Evolutionary conservation across 257 asterid genomes (phyloP).

Genomic region (Datura wrightii): DNA sequence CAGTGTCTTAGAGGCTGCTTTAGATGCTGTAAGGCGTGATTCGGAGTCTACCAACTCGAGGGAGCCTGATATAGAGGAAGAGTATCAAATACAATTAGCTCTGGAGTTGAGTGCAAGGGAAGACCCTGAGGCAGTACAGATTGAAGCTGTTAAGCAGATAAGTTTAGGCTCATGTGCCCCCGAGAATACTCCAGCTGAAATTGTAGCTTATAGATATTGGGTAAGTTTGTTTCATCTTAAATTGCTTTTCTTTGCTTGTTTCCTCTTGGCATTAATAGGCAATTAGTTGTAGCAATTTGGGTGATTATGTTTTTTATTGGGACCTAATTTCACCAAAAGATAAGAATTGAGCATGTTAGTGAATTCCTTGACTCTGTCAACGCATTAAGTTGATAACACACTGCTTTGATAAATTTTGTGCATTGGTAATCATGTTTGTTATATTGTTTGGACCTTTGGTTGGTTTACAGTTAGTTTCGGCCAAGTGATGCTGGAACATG

Average conservation of each 20-base stretch:
- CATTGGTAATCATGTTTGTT: neutral
- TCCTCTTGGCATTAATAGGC: neutral
- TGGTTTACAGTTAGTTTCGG: neutral
- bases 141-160: constrained; percentile 97
- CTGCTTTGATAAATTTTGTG: neutral
- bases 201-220: constrained; percentile 88
- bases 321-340: neutral
- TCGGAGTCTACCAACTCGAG: constrained; percentile 67
- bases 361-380: constrained; percentile 1
- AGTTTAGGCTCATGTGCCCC: constrained; percentile 84
- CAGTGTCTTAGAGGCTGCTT: constrained; percentile 69
- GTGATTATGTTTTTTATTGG: neutral
- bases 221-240: constrained; percentile 48
- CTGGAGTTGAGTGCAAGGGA: constrained; percentile 94
- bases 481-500: neutral
- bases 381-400: neutral
- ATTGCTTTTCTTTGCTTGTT: constrained; percentile 5
- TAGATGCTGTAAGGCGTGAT: constrained; percentile 66
- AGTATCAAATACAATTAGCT: constrained; percentile 91
- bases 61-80: constrained; percentile 93
- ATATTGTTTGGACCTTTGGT: neutral
- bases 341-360: neutral
- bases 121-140: constrained; percentile 98
- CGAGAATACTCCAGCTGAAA: constrained; percentile 84
- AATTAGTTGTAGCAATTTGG: neutral